These are phyloP conservation scores for Pisolithus thermaeus DNA, from an alignment of 1,284 basidiomycete species.

Conservation along the genomic window DNA sequence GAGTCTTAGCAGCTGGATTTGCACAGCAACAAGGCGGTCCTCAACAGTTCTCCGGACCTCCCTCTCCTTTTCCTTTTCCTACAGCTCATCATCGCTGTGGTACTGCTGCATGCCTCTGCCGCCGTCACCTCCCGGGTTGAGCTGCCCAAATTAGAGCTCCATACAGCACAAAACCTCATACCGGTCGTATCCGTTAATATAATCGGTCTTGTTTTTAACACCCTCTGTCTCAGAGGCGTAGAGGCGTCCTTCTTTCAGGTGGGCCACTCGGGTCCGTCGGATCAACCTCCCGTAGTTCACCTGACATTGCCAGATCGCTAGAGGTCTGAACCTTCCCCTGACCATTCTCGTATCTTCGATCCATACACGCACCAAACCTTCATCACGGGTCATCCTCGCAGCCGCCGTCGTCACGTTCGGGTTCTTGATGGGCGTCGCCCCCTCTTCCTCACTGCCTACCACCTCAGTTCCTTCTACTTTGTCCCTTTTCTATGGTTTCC, in stretches of 20 bases:
- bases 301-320: constrained; percentile 53
- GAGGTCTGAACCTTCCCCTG: constrained; percentile 72
- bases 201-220: constrained; percentile 71
- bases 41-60: constrained; percentile 59
- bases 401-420: constrained; percentile 53
- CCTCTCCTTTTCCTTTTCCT: constrained; percentile 66
- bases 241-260: constrained; percentile 78
- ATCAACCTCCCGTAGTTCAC: not conserved
- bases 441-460: constrained; percentile 36
- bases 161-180: constrained; percentile 49
- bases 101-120: constrained; percentile 52
- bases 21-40: constrained; percentile 66
- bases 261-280: not conserved
- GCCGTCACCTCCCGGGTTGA: constrained; percentile 44
- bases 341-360: constrained; percentile 61
- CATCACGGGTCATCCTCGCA: constrained; percentile 45
- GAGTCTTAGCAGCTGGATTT: no score
- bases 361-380: constrained; percentile 43
- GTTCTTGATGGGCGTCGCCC: constrained; percentile 60
- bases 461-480: constrained; percentile 44
- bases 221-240: constrained; percentile 66
- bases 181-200: constrained; percentile 66
- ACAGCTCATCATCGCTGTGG: constrained; percentile 64
- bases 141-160: constrained; percentile 48
- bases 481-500: constrained; percentile 60